These are phyloP conservation scores for Tritrichomonas musculus DNA, from an alignment of 208 protist genomes.

Conservation along the genomic window DNA sequence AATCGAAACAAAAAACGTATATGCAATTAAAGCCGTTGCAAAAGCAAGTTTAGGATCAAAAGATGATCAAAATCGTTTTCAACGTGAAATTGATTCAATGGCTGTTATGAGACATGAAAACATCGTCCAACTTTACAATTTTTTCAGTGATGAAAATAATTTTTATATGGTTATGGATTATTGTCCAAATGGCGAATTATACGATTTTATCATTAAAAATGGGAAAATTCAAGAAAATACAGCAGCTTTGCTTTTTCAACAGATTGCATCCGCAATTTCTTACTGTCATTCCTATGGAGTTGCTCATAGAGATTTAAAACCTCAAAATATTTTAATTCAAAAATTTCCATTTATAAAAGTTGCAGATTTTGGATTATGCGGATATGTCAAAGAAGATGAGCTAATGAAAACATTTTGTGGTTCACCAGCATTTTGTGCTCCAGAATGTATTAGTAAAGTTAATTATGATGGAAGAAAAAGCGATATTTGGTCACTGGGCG, in stretches of 20 bases:
- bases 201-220: background rate
- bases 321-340: background rate
- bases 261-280: background rate
- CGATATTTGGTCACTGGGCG: conserved; percentile 23
- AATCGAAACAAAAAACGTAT: background rate
- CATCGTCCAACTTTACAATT: background rate
- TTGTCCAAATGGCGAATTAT: conserved; percentile 12
- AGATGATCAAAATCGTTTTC: background rate
- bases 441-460: background rate
- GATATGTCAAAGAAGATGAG: background rate
- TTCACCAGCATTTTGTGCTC: background rate
- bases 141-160: background rate
- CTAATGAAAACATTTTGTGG: conserved; percentile 29
- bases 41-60: background rate
- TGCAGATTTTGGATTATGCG: background rate
- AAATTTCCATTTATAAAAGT: background rate
- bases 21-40: background rate
- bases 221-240: background rate
- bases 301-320: conserved; percentile 7
- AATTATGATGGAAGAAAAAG: background rate
- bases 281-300: conserved; percentile 28
- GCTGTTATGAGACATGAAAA: background rate
- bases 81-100: conserved; percentile 12
- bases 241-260: background rate
- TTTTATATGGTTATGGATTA: conserved; percentile 27